These are phyloP conservation scores for Rhipidocladum racemiflorum DNA, from an alignment of 176 grass and related monocot genomes.

Conservation along the genomic window DNA sequence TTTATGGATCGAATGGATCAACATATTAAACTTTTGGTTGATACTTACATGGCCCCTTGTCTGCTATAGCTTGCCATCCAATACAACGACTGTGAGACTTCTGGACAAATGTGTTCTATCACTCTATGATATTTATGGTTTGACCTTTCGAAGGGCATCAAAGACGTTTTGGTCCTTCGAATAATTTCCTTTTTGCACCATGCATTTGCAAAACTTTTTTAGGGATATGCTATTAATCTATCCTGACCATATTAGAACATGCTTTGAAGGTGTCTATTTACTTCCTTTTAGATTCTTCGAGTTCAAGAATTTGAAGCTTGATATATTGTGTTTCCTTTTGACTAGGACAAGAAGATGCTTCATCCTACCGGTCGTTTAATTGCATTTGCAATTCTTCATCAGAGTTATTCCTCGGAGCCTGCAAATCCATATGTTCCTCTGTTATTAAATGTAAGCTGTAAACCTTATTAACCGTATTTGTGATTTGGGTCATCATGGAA, in stretches of 20 bases:
- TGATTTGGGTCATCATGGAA: slow-evolving; percentile 22
- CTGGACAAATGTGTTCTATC: neutral
- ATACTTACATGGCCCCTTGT: neutral
- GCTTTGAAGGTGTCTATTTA: neutral
- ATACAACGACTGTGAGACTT: neutral
- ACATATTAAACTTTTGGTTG: neutral
- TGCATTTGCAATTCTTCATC: slow-evolving; percentile 90
- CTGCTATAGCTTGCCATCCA: neutral
- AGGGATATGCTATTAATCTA: neutral
- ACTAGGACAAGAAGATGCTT: slow-evolving; percentile 86
- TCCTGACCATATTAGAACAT: neutral
- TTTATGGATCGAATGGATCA: neutral
- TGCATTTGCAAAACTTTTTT: neutral
- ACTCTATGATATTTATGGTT: neutral
- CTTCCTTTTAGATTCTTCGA: neutral
- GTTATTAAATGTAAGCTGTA: slow-evolving; percentile 66
- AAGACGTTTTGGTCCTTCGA: neutral
- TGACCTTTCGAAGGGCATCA: neutral
- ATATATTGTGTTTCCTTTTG: slow-evolving; percentile 24
- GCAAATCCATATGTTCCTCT: slow-evolving; percentile 80
- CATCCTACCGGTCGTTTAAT: slow-evolving; percentile 81
- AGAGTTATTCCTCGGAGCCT: slow-evolving; percentile 58
- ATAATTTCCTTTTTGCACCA: neutral
- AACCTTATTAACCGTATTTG: slow-evolving; percentile 16
- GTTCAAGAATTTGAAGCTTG: neutral